A percentile compares a stretch with the other conserved stretches of the same genome.
These are phyloP conservation scores for Chlorella ohadii DNA, from an alignment of 139 green algal species.

Conservation along the genomic window DNA sequence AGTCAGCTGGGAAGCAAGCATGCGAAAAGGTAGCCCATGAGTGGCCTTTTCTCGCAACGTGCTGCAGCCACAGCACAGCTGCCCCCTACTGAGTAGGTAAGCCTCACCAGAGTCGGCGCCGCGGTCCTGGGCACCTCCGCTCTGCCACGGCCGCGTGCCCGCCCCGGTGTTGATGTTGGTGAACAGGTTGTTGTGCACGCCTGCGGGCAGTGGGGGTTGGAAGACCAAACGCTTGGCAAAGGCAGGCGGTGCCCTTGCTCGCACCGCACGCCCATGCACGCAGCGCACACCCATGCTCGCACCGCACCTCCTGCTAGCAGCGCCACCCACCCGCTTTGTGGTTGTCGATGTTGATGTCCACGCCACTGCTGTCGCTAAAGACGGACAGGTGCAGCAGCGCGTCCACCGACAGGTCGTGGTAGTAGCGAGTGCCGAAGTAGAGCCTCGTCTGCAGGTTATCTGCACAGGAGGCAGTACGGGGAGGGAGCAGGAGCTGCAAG, in stretches of 20 bases:
- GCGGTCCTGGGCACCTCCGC: neutral
- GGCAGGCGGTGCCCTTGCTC: too few species aligned
- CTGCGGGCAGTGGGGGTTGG: neutral
- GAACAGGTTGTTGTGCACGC: slow-evolving; percentile 20
- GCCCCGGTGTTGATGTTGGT: neutral
- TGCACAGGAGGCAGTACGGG: neutral
- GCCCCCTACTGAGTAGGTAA: too few species aligned
- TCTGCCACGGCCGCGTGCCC: neutral
- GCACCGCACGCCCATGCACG: too few species aligned
- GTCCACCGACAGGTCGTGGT: neutral
- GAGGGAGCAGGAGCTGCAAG: neutral
- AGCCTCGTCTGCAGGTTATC: neutral
- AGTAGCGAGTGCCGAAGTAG: neutral
- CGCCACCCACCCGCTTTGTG: neutral
- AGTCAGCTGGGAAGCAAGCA: too few species aligned
- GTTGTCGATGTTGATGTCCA: slow-evolving; percentile 13
- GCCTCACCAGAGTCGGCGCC: neutral
- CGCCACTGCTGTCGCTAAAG: neutral
- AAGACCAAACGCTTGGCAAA: too few species aligned
- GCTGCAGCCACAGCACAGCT: too few species aligned
- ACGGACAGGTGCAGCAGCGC: neutral
- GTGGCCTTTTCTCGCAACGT: too few species aligned
- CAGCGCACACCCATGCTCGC: too few species aligned
- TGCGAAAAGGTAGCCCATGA: too few species aligned
- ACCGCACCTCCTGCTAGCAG: neutral